Base-by-base conservation (phyloP, 352 stramenopile species). In the Globisporangium nodosum region DNA sequence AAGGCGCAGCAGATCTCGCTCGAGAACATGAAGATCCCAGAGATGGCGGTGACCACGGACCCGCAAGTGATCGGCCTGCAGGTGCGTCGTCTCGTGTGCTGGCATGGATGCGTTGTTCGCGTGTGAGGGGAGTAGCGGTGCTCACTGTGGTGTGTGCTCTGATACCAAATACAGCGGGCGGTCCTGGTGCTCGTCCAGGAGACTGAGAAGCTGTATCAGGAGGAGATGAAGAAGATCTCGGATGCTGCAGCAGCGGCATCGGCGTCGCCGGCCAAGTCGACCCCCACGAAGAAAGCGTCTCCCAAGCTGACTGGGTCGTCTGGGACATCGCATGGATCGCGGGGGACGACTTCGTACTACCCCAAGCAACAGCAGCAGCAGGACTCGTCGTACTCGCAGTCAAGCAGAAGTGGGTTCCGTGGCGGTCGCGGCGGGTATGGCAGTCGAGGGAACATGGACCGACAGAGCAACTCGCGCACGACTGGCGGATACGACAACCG, bases 101-200 rank as follows among this genome's bases (percentile, higher is more conserved):
- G 18, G 13, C n/a, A 1, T 55, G 21, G 31, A 5, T 50, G 43
- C 33, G 9, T 30, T 21, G 39, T 39, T 55, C 8, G 40, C n/a
- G 21, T 27, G 24, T 27, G 24, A 27, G 24, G 24, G 24, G 24
- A 27, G 24, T 27, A 27, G 24, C 1, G 24, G 24, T 27, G 24
- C 24, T 27, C 24, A 27, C 24, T 27, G 24, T 27, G 24, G 49
- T 15, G 57, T 24, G 39, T 65, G 49, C 63, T 27, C 24, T 27
- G 24, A 27, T 27, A 27, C 24, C 24, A 27, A 27, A 0, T 27
- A 27, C 37, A 90, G 81, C 78, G 81, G 61, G 72, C 71, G 33
- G 81, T 92, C 66, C 66, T 88, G 53, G 67, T 67, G 54, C 68
- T 92, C 48, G 86, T 92, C 33, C 49, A 90, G 45, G 79, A 91